A percentile compares a stretch with the other conserved stretches of the same genome.
phyloP scores from a whole-genome alignment of 306 rosid species.

The Aeschynomene evenia region DNA sequence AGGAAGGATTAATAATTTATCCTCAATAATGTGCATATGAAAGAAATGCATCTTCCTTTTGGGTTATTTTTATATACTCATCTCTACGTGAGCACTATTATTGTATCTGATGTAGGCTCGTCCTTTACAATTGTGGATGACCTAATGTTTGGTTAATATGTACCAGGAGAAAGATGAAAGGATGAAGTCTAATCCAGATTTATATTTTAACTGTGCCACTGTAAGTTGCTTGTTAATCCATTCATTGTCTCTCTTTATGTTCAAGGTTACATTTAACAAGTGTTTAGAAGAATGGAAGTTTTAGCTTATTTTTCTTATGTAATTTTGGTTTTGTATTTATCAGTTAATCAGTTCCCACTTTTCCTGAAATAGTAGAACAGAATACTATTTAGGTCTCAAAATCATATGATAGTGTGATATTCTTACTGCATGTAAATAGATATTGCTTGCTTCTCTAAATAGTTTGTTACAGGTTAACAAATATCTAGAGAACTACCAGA shows the following conservation, averaged over 20 bases:
- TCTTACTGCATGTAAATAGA: not conserved
- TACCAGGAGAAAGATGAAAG: slow-evolving; percentile 88
- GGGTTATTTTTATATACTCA: slow-evolving; percentile 13
- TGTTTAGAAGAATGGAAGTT: slow-evolving; percentile 24
- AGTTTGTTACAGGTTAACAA: slow-evolving; percentile 58
- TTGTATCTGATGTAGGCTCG: not conserved
- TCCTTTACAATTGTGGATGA: slow-evolving; percentile 31
- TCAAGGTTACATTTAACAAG: slow-evolving; percentile 2
- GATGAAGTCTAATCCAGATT: slow-evolving; percentile 85
- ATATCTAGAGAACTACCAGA: slow-evolving; percentile 87
- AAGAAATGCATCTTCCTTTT: slow-evolving; percentile 23
- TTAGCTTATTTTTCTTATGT: slow-evolving; percentile 8
- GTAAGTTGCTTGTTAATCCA: slow-evolving; percentile 53
- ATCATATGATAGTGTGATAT: not conserved
- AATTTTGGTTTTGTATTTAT: slow-evolving; percentile 2
- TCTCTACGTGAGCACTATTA: slow-evolving; percentile 11
- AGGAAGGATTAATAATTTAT: slow-evolving; percentile 33
- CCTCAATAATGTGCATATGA: slow-evolving; percentile 15
- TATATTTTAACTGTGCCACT: slow-evolving; percentile 79
- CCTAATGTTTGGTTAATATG: slow-evolving; percentile 41
- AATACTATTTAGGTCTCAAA: slow-evolving; percentile 3
- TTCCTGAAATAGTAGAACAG: not conserved
- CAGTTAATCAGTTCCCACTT: slow-evolving; percentile 6
- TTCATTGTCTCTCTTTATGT: slow-evolving; percentile 20
- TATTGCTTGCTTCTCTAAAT: slow-evolving; percentile 23